A percentile compares a stretch with the other conserved stretches of the same genome.
phyloP scores from a whole-genome alignment of 345 rosid species.

The Hibiscus mutabilis region DNA sequence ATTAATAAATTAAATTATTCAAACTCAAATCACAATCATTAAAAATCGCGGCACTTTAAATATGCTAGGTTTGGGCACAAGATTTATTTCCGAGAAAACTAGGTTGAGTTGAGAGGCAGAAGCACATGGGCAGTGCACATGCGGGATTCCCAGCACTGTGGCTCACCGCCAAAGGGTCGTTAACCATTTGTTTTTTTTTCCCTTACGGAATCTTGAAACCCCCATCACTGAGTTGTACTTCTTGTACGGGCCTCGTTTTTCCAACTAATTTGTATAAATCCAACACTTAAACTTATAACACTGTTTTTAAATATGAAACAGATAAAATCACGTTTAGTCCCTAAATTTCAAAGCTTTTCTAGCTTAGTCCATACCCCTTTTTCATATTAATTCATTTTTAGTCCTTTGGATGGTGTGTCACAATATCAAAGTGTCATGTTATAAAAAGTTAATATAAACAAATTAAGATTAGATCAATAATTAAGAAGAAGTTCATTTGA shows the following conservation, averaged over 20 bases:
- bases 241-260: not conserved
- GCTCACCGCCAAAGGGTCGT: not conserved
- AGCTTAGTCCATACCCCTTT: too few relatives aligned
- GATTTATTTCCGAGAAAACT: not conserved
- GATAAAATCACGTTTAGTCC: too few relatives aligned
- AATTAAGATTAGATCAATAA: not conserved
- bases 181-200: not conserved
- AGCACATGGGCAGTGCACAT: not conserved
- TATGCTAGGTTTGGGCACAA: slow-evolving; percentile 1
- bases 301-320: too few relatives aligned
- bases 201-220: not conserved
- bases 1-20: too few relatives aligned
- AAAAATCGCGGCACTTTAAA: too few relatives aligned
- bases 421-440: too few relatives aligned
- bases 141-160: not conserved
- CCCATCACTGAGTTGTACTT: not conserved
- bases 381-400: too few relatives aligned
- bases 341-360: too few relatives aligned
- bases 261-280: not conserved
- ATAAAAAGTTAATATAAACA: not conserved
- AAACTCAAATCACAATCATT: too few relatives aligned
- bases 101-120: slow-evolving; percentile 6
- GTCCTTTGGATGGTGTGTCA: too few relatives aligned
- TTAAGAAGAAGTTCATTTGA: not conserved
- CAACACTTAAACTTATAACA: too few relatives aligned